Percentiles rank a stretch among this genome's conserved stretches.
Conservation (phyloP, 2,329 filamentous ascomycete genomes). For the Graphiopsis chlorocephala region DNA sequence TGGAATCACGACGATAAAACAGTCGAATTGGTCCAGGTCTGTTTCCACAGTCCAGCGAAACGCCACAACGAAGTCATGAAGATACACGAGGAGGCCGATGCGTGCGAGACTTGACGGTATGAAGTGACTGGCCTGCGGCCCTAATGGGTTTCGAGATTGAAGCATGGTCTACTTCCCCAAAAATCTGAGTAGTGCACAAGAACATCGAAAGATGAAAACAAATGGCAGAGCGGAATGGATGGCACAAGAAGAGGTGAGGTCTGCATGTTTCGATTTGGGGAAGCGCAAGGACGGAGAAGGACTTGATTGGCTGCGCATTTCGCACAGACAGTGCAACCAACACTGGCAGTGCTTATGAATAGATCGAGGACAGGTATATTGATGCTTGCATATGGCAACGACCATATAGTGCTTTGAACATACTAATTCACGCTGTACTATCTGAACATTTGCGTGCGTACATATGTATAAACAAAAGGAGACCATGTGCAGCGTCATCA, state of each 20-base stretch:
- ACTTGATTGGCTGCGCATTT: background rate
- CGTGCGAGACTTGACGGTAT: background rate
- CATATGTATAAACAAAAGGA: background rate
- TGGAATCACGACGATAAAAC: background rate
- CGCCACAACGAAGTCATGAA: background rate
- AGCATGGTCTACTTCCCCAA: background rate
- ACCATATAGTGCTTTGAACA: background rate
- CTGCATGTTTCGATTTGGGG: slow-evolving; percentile 1
- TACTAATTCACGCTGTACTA: background rate
- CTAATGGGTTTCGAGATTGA: background rate
- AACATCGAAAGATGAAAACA: background rate
- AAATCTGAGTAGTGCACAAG: background rate
- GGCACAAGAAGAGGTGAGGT: slow-evolving; percentile 4
- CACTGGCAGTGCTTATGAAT: background rate
- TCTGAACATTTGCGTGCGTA: background rate
- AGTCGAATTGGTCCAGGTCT: background rate
- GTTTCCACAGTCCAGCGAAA: background rate
- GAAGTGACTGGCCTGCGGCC: background rate
- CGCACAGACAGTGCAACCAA: background rate
- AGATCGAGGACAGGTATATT: background rate
- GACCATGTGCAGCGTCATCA: background rate
- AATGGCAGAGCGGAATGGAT: background rate
- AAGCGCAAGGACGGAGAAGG: background rate
- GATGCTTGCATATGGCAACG: background rate
- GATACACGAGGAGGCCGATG: background rate